Evolutionary conservation across 208 protist genomes (phyloP).

Genomic region (Willaertia magna): DNA sequence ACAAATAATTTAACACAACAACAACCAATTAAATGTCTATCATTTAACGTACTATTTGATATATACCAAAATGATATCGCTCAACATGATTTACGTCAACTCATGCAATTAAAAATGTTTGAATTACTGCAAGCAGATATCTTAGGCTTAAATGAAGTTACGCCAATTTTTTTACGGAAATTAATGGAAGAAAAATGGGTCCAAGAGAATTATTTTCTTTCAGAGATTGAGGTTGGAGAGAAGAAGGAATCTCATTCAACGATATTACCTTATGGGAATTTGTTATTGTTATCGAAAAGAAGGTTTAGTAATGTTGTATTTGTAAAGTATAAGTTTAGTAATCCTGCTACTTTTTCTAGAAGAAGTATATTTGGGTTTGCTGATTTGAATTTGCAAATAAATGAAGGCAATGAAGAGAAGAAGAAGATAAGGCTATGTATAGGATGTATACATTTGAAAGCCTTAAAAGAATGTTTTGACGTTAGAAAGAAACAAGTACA

Average conservation of each 20-base stretch:
- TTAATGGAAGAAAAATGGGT: not conserved
- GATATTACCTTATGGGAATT: not conserved
- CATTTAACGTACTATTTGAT: not conserved
- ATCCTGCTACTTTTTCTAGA: not conserved
- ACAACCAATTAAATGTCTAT: not conserved
- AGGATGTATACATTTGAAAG: not conserved
- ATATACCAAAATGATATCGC: not conserved
- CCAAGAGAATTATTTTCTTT: not conserved
- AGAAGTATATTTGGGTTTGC: not conserved
- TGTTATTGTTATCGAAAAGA: not conserved
- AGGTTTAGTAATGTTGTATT: not conserved
- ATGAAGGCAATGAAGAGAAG: not conserved
- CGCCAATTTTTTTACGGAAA: not conserved
- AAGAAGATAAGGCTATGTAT: not conserved
- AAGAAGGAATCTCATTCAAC: not conserved
- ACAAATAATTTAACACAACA: no score
- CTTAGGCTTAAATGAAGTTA: not conserved
- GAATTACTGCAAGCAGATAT: not conserved
- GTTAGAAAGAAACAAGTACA: not conserved
- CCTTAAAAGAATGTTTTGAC: not conserved
- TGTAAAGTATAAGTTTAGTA: not conserved
- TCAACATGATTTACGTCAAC: not conserved
- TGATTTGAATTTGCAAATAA: no score
- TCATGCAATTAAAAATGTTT: not conserved
- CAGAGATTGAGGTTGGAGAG: not conserved